phyloP scores from a whole-genome alignment of 768 basidiomycete genomes.

The Boletus eberwhitei region DNA sequence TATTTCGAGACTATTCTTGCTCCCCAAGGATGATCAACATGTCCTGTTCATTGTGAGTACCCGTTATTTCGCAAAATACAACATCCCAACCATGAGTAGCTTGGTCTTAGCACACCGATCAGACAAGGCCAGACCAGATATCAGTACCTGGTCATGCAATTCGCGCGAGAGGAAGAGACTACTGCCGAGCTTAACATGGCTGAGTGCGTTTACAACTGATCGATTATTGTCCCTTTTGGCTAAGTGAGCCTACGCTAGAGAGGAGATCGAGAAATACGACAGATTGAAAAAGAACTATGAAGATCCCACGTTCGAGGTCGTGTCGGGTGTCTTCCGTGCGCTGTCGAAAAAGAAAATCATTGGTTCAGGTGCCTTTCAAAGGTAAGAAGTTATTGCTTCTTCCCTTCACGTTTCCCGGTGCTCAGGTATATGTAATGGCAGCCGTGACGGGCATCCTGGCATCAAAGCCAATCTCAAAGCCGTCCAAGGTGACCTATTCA shows the following conservation, averaged over 20 bases:
- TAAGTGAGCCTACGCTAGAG: slow-evolving; percentile 40
- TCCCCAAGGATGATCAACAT: slow-evolving; percentile 96
- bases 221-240: not conserved
- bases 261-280: slow-evolving; percentile 75
- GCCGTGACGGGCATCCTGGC: slow-evolving; percentile 87
- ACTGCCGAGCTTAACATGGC: slow-evolving; percentile 91
- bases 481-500: slow-evolving; percentile 92
- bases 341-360: slow-evolving; percentile 90
- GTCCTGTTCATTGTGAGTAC: slow-evolving; percentile 85
- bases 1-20: slow-evolving; percentile 83
- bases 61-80: not conserved
- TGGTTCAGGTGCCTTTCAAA: slow-evolving; percentile 82
- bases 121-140: slow-evolving; percentile 98
- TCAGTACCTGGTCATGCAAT: slow-evolving; percentile 98
- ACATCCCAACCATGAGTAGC: slow-evolving; percentile 40
- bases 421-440: slow-evolving; percentile 28
- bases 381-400: slow-evolving; percentile 39
- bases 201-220: slow-evolving; percentile 55
- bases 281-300: slow-evolving; percentile 92
- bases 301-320: slow-evolving; percentile 91
- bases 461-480: slow-evolving; percentile 98
- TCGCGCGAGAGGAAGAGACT: slow-evolving; percentile 94
- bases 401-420: not conserved
- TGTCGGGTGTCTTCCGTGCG: slow-evolving; percentile 90
- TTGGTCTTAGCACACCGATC: slow-evolving; percentile 90